Percentiles rank a stretch among this genome's conserved stretches.
Evolutionary conservation across 192 early-diverging fungal species (phyloP).

Genomic region (Lobosporangium transversale): DNA sequence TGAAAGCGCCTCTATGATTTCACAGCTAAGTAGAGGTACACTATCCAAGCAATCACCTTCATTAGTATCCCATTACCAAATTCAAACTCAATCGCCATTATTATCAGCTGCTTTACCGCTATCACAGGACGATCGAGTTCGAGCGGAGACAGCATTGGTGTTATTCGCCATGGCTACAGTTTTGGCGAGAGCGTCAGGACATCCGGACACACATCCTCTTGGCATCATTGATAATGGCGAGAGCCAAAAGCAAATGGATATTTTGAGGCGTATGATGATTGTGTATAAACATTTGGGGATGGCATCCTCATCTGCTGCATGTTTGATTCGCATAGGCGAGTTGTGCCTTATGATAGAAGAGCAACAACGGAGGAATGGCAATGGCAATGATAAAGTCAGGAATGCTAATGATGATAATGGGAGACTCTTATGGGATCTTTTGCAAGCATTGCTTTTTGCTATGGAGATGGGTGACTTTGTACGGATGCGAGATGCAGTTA

Average conservation of each 20-base stretch:
- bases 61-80: too few species aligned
- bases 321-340: slow-evolving; percentile 28
- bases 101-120: neutral
- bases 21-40: slow-evolving; percentile 6
- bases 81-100: neutral
- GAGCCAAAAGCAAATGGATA: neutral
- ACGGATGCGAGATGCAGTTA: slow-evolving; percentile 15
- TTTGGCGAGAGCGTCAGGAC: slow-evolving; percentile 3
- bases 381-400: too few species aligned
- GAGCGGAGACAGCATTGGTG: slow-evolving; percentile 9
- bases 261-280: slow-evolving; percentile 19
- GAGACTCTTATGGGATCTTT: slow-evolving; percentile 19
- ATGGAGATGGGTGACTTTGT: slow-evolving; percentile 47
- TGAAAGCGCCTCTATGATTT: slow-evolving; percentile 23
- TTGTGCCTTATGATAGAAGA: neutral
- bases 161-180: slow-evolving; percentile 4
- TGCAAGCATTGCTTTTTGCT: slow-evolving; percentile 35
- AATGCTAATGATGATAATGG: neutral
- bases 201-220: too few species aligned
- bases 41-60: too few species aligned
- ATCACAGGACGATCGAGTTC: slow-evolving; percentile 3
- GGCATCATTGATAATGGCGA: too few species aligned
- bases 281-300: slow-evolving; percentile 29
- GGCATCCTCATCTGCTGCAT: slow-evolving; percentile 19
- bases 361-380: too few species aligned